Evolutionary conservation across 768 basidiomycete genomes (phyloP).

Genomic region (Podaxis sp.): DNA sequence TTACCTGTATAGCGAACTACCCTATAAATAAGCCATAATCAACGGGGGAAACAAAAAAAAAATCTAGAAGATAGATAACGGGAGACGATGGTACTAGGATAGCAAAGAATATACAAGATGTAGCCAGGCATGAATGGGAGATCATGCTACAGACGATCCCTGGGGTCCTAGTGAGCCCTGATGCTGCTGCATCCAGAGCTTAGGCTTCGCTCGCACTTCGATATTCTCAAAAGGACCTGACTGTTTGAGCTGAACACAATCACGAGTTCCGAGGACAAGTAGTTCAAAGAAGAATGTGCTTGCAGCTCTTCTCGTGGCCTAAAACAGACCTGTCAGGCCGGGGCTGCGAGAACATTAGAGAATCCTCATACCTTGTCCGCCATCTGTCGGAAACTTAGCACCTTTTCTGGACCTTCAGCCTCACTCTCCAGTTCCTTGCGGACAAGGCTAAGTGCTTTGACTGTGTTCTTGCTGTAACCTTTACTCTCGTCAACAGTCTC

Average conservation of each 20-base stretch:
- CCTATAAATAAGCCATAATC: slow-evolving; percentile 2
- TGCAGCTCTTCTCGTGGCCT: slow-evolving; percentile 90
- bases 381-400: slow-evolving; percentile 74
- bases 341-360: neutral
- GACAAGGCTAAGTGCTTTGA: slow-evolving; percentile 76
- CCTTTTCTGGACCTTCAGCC: slow-evolving; percentile 45
- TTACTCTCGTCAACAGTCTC: slow-evolving; percentile 33
- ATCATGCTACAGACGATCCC: slow-evolving; percentile 2
- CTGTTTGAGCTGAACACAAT: slow-evolving; percentile 83
- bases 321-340: slow-evolving; percentile 3
- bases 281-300: slow-evolving; percentile 98
- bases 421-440: slow-evolving; percentile 61
- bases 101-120: neutral
- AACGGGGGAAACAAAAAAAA: neutral
- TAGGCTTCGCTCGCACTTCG: slow-evolving; percentile 73
- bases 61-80: neutral
- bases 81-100: neutral
- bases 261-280: slow-evolving; percentile 89
- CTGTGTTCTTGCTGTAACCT: slow-evolving; percentile 86
- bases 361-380: slow-evolving; percentile 60
- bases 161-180: neutral
- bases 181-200: slow-evolving; percentile 71
- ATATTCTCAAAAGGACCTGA: slow-evolving; percentile 79
- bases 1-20: neutral
- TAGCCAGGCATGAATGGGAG: neutral